phyloP scores from a whole-genome alignment of 2,329 filamentous ascomycete genomes.

The Calonectria naviculata region DNA sequence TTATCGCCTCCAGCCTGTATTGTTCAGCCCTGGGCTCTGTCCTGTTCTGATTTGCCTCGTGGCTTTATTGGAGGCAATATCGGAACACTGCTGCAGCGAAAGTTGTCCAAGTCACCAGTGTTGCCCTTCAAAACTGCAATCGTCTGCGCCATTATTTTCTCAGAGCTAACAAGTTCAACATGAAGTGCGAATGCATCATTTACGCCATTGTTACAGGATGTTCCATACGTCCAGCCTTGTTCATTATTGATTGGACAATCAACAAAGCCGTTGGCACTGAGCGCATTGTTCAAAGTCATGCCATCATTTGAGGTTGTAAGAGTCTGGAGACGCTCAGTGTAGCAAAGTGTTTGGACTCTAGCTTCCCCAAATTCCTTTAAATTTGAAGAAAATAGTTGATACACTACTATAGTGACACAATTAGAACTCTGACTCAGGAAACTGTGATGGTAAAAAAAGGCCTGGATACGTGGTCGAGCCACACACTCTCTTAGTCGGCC shows the following conservation, averaged over 20 bases:
- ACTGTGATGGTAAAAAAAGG: slow-evolving; percentile 65
- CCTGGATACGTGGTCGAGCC: slow-evolving; percentile 61
- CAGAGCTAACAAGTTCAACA: slow-evolving; percentile 69
- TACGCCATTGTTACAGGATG: slow-evolving; percentile 60
- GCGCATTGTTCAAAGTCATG: slow-evolving; percentile 63
- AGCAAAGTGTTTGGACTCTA: slow-evolving; percentile 54
- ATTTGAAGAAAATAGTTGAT: slow-evolving; percentile 26
- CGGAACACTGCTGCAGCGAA: slow-evolving; percentile 76
- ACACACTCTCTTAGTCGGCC: slow-evolving; percentile 59
- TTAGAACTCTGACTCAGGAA: slow-evolving; percentile 64
- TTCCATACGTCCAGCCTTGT: slow-evolving; percentile 63
- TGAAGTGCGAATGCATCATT: slow-evolving; percentile 68
- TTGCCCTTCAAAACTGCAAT: slow-evolving; percentile 75
- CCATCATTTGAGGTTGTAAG: slow-evolving; percentile 64
- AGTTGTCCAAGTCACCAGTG: slow-evolving; percentile 74
- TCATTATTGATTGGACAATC: slow-evolving; percentile 66
- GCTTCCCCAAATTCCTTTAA: slow-evolving; percentile 3
- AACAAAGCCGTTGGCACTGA: slow-evolving; percentile 67
- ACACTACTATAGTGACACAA: slow-evolving; percentile 57
- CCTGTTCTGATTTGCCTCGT: slow-evolving; percentile 65
- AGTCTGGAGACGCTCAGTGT: slow-evolving; percentile 68
- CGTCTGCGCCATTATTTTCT: slow-evolving; percentile 75
- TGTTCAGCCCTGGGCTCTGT: slow-evolving; percentile 51
- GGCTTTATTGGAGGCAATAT: slow-evolving; percentile 75
- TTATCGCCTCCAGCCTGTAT: slow-evolving; percentile 45